These are phyloP conservation scores for Phylloporus sp. DNA, from an alignment of 1,284 basidiomycete genomes.

Conservation along the genomic window DNA sequence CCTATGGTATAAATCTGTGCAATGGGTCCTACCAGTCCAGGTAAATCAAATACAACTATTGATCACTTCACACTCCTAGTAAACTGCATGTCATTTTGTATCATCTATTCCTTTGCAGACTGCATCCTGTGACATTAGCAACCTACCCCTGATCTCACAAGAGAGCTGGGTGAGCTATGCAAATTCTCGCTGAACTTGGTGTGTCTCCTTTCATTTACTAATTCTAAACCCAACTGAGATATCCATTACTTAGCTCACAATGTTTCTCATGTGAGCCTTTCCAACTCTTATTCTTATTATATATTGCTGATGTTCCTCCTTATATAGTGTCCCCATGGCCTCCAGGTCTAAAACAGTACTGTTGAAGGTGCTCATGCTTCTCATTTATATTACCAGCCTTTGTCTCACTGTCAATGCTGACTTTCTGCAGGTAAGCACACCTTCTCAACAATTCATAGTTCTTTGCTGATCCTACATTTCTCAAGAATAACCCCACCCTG, in stretches of 20 bases:
- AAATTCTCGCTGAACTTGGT: constrained; percentile 14
- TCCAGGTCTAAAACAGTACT: constrained; percentile 10
- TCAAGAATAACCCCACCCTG: constrained; percentile 10
- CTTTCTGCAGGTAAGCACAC: constrained; percentile 9
- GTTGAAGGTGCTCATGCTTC: constrained; percentile 16
- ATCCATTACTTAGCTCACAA: constrained; percentile 13
- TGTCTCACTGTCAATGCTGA: constrained; percentile 14
- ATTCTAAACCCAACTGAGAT: not conserved
- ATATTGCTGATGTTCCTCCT: not conserved
- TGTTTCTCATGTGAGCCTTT: constrained; percentile 22
- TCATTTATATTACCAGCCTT: constrained; percentile 27
- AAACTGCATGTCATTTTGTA: not conserved
- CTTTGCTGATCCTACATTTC: not conserved
- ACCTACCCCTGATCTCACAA: not conserved
- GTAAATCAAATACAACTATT: too few relatives aligned
- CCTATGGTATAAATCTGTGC: too few relatives aligned
- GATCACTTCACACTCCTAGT: too few relatives aligned
- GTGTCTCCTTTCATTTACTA: not conserved
- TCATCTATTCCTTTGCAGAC: not conserved
- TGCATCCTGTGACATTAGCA: too few relatives aligned
- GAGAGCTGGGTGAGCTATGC: not conserved
- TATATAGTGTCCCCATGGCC: constrained; percentile 14
- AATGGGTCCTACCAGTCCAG: too few relatives aligned
- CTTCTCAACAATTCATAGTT: too few relatives aligned
- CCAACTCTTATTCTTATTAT: not conserved